These are phyloP conservation scores for Cryptococcus deneoformans DNA, from an alignment of 1,284 basidiomycete genomes.

Conservation along the genomic window DNA sequence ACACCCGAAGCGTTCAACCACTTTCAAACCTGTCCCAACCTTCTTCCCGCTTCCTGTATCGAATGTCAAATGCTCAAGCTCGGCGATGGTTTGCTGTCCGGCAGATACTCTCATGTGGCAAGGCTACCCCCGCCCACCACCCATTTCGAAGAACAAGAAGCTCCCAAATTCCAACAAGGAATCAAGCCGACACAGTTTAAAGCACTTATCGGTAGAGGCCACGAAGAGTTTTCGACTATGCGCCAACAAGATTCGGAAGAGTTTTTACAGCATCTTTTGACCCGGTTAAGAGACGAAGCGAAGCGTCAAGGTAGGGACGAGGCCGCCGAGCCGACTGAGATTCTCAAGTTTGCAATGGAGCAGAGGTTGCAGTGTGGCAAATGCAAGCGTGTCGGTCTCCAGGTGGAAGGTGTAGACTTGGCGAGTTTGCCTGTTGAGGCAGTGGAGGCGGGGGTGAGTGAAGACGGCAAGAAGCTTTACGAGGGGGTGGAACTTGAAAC, in stretches of 20 bases:
- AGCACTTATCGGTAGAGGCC: conserved; percentile 83
- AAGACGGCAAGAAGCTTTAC: conserved; percentile 63
- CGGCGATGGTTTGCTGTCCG: conserved; percentile 87
- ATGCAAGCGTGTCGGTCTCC: conserved; percentile 86
- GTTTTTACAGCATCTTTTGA: conserved; percentile 81
- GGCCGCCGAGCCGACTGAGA: conserved; percentile 62
- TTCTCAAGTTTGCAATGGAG: conserved; percentile 80
- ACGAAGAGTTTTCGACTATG: conserved; percentile 96
- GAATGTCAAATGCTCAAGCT: conserved; percentile 96
- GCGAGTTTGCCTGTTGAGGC: conserved; percentile 78
- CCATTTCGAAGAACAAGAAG: conserved; percentile 33
- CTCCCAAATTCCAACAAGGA: conserved; percentile 72
- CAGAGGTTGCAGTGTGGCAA: conserved; percentile 78
- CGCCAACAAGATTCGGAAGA: conserved; percentile 96
- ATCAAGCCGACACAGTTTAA: conserved; percentile 85
- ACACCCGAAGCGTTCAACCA: conserved; percentile 58
- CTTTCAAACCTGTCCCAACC: conserved; percentile 62
- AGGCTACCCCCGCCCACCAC: conserved; percentile 28
- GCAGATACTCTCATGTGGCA: conserved; percentile 77
- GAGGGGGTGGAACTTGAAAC: conserved; percentile 65
- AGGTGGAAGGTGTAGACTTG: conserved; percentile 72
- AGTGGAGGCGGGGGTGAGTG: conserved; percentile 56
- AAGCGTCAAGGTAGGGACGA: conserved; percentile 53
- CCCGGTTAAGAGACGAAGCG: conserved; percentile 63
- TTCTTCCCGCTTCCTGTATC: conserved; percentile 76